These are phyloP conservation scores for Panus rudis DNA, from an alignment of 768 basidiomycete genomes.

Conservation along the genomic window DNA sequence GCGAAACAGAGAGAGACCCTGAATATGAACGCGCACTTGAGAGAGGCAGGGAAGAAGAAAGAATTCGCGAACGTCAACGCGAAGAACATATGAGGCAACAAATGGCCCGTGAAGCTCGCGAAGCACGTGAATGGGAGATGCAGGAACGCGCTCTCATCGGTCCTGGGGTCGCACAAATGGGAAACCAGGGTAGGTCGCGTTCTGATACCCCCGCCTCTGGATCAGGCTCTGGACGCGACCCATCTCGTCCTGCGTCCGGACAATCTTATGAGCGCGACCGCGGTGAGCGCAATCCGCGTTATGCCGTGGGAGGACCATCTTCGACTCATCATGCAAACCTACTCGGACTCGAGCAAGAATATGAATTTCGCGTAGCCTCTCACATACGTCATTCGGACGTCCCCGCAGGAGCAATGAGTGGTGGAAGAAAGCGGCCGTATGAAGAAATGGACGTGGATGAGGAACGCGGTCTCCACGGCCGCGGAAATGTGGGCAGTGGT, in stretches of 20 bases:
- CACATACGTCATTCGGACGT: no score
- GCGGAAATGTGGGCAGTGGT: conserved; percentile 14
- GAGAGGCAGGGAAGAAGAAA: conserved; percentile 19
- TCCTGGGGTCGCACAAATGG: conserved; percentile 3
- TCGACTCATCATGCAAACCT: not conserved
- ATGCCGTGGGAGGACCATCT: not conserved
- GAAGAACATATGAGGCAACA: conserved; percentile 14
- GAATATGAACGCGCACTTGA: conserved; percentile 26
- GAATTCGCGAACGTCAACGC: conserved; percentile 18
- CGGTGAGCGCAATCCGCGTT: conserved; percentile 15
- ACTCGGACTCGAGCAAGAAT: conserved; percentile 1
- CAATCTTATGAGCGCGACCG: conserved; percentile 16
- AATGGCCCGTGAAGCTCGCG: conserved; percentile 15
- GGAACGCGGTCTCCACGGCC: conserved; percentile 20
- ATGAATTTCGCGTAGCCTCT: no score
- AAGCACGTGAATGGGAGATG: conserved; percentile 10
- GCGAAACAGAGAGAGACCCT: conserved; percentile 42
- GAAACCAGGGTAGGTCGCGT: conserved; percentile 13
- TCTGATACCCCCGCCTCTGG: conserved; percentile 18
- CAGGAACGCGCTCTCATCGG: conserved; percentile 3
- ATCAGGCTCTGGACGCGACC: conserved; percentile 15
- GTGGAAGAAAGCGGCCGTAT: conserved; percentile 46
- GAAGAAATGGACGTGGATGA: conserved; percentile 61
- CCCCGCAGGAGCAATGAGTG: no score
- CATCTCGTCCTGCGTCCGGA: conserved; percentile 14